Conservation (phyloP, 768 basidiomycete species). For the Cubamyces sp. region DNA sequence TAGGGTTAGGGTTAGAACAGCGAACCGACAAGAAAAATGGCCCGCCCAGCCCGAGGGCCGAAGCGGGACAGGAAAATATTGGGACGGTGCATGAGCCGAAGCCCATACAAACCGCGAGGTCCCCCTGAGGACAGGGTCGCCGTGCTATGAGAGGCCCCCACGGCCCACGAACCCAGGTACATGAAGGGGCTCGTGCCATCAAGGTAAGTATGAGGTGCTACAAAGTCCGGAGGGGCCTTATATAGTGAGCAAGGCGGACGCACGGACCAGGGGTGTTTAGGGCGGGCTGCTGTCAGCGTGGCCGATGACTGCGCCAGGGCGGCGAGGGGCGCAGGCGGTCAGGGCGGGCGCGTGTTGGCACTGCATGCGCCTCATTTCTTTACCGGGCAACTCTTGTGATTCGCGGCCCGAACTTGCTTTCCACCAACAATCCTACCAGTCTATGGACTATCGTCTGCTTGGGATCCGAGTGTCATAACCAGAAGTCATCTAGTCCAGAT, state of each 20-base stretch:
- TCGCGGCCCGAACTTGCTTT: not conserved
- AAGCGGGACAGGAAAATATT: conserved; percentile 34
- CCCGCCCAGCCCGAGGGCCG: conserved; percentile 34
- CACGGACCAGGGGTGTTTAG: conserved; percentile 28
- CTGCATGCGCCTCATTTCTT: conserved; percentile 5
- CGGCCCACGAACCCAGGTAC: conserved; percentile 30
- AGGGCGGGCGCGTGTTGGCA: not conserved
- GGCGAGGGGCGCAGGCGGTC: not conserved
- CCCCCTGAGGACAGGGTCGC: conserved; percentile 58
- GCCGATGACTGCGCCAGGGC: not conserved
- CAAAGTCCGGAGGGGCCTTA: conserved; percentile 1
- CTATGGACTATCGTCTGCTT: not conserved
- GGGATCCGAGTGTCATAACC: no score
- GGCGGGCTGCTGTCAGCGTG: conserved; percentile 7
- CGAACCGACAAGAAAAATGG: conserved; percentile 21
- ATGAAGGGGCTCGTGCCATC: conserved; percentile 32
- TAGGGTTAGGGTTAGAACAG: conserved; percentile 28
- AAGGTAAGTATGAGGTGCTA: conserved; percentile 31
- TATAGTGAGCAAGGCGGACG: conserved; percentile 5
- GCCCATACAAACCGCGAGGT: conserved; percentile 45
- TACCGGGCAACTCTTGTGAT: not conserved
- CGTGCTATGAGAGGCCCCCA: conserved; percentile 41
- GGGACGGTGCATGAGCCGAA: conserved; percentile 42
- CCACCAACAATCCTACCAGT: not conserved
- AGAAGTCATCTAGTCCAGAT: no score